Evolutionary conservation across 768 basidiomycete genomes (phyloP).

Genomic region (Mycena venus): DNA sequence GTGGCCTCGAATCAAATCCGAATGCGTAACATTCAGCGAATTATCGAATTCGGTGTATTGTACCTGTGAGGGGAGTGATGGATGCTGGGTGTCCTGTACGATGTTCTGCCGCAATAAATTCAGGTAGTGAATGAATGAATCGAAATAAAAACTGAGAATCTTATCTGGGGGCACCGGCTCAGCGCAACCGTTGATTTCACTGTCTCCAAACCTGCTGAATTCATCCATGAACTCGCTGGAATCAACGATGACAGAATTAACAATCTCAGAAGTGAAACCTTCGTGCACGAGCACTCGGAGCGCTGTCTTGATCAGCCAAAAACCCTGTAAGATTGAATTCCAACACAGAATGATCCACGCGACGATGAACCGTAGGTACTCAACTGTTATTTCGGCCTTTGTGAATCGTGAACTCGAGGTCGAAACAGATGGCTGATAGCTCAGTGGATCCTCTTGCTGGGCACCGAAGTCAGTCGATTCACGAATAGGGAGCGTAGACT

Average conservation of each 20-base stretch:
- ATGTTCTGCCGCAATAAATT: not conserved
- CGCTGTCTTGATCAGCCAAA: not conserved
- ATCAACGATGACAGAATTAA: too few relatives aligned
- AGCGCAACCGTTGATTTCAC: not conserved
- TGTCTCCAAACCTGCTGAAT: not conserved
- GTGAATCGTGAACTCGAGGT: too few relatives aligned
- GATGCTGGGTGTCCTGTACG: not conserved
- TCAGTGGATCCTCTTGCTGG: not conserved
- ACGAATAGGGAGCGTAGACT: not conserved
- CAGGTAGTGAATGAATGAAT: not conserved
- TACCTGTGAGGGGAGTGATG: not conserved
- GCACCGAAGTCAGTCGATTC: not conserved
- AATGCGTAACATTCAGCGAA: not conserved
- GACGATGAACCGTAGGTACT: not conserved
- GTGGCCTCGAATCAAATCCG: not conserved
- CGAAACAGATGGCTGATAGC: not conserved
- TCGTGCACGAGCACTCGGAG: not conserved
- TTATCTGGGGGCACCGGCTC: not conserved
- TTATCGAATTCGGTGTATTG: not conserved
- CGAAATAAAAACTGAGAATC: not conserved
- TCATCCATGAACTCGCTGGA: not conserved
- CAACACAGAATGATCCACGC: not conserved
- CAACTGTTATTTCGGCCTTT: not conserved
- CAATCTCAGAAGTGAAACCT: too few relatives aligned
- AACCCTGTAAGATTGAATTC: not conserved